A percentile compares a stretch with the other conserved stretches of the same genome.
These are phyloP conservation scores for Scytalidium sp. DNA, from an alignment of 2,329 filamentous ascomycete genomes.

Conservation along the genomic window DNA sequence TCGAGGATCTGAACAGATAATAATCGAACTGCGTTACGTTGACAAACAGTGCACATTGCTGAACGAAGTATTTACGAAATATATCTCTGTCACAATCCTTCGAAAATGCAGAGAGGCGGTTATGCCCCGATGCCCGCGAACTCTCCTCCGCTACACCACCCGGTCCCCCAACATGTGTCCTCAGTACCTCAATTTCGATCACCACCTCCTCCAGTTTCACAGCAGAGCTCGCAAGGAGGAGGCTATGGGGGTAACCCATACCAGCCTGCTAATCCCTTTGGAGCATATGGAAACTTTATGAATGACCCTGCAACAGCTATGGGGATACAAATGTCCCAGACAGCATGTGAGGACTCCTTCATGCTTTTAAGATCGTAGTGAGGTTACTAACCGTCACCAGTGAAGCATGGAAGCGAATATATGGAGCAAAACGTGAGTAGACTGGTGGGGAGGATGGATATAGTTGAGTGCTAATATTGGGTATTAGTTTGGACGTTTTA, in stretches of 20 bases:
- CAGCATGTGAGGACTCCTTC: slow-evolving; percentile 51
- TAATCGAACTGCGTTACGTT: not conserved
- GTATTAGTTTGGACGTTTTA: slow-evolving; percentile 71
- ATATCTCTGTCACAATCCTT: not conserved
- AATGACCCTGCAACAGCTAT: slow-evolving; percentile 94
- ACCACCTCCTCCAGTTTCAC: slow-evolving; percentile 75
- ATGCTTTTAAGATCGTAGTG: too few species aligned
- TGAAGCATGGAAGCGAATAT: slow-evolving; percentile 89
- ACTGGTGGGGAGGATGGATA: not conserved
- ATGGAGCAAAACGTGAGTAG: slow-evolving; percentile 82
- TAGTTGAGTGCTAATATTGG: slow-evolving; percentile 10
- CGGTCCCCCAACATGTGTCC: slow-evolving; percentile 96
- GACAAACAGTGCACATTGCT: not conserved
- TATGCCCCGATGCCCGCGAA: slow-evolving; percentile 46
- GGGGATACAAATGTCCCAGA: slow-evolving; percentile 90
- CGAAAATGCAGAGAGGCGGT: not conserved
- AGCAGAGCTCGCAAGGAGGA: slow-evolving; percentile 59
- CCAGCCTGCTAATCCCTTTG: slow-evolving; percentile 60
- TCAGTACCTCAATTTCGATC: slow-evolving; percentile 96
- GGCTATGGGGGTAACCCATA: slow-evolving; percentile 72
- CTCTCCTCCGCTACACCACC: slow-evolving; percentile 93
- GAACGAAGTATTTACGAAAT: not conserved
- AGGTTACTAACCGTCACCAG: not conserved
- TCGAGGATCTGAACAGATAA: not conserved
- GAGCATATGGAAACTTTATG: slow-evolving; percentile 87